Base-by-base conservation (phyloP, 176 grass and related monocot genomes). In the Oryza glumipatula region DNA sequence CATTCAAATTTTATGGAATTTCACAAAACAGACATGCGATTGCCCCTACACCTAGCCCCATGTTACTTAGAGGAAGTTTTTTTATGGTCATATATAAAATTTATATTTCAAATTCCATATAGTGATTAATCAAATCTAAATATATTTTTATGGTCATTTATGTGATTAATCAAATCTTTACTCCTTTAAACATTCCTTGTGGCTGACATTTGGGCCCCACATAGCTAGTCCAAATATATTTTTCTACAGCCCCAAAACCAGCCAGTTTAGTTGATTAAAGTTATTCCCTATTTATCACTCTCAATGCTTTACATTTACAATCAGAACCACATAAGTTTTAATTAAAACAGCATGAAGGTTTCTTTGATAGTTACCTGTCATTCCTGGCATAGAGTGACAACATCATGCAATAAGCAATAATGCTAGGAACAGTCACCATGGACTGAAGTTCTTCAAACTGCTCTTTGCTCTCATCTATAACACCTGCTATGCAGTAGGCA, bases 401-500 rank as follows among this genome's bases (percentile, higher is more conserved):
- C 93, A 98, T 92, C 91, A 92, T 94, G 89, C 96, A 95, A 76
- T 90, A 92, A 51, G 96, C 88, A 76, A 91, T 82, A 33, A 95
- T 78, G 66, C 91, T 95, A 41, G 96, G 96, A 26, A 83, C 26
- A 4, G 86, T 74, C 47, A 89, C 88, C 1, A 83, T 78, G 0
- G 89, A 87, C 73, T 60, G 79, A 74, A 98, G 86, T 76, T 98
- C 96, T 83, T 95, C 85, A 79, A 98, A 98, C 87, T 95, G 93
- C 81, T 98, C 96, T 82, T 88, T 98, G 86, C 93, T 94, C 83
- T 95, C 96, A 78, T 94, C 93, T 64, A 90, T 79, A 72, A 98
- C 86, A 26, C 94, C 93, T 3, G 93, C 96, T 79, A 89, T 94
- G 93, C 89, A 95, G 69, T 98, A 98, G 44, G 91, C 91, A 61